A percentile compares a stretch with the other conserved stretches of the same genome.
These are phyloP conservation scores for Rubus parviflorus DNA, from an alignment of 306 rosid genomes.

Conservation along the genomic window DNA sequence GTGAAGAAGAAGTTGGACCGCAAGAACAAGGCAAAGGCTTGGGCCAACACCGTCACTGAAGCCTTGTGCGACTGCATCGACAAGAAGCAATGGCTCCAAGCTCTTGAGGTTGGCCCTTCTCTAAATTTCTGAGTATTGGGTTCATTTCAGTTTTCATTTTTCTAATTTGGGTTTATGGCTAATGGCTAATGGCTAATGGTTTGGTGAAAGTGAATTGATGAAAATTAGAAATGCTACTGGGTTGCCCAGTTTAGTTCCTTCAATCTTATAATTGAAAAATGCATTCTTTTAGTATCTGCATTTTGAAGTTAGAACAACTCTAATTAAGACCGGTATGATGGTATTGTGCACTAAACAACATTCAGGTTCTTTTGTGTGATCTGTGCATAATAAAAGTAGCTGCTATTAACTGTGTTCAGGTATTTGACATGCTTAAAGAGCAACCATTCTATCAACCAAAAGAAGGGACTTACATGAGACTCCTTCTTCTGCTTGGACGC, in stretches of 20 bases:
- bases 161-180: not conserved
- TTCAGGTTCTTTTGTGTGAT: not conserved
- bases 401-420: conserved; percentile 43
- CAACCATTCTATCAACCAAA: conserved; percentile 87
- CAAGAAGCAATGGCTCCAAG: conserved; percentile 91
- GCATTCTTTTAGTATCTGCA: not conserved
- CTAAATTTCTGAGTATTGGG: conserved; percentile 12
- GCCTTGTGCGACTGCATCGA: conserved; percentile 60
- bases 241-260: not conserved
- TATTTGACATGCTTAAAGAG: conserved; percentile 85
- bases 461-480: conserved; percentile 96
- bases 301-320: not conserved
- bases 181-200: not conserved
- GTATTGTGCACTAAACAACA: not conserved
- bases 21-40: conserved; percentile 70
- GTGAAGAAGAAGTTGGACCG: conserved; percentile 77
- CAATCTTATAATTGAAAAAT: not conserved
- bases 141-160: not conserved
- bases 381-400: conserved; percentile 1
- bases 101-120: conserved; percentile 68
- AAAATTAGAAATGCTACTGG: too few relatives aligned
- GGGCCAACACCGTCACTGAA: conserved; percentile 94
- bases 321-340: not conserved
- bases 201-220: not conserved
- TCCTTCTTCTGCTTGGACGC: conserved; percentile 81